Percentiles rank a stretch among this genome's conserved stretches.
phyloP scores from a whole-genome alignment of 306 rosid species.

The Sechiopsis laciniata region DNA sequence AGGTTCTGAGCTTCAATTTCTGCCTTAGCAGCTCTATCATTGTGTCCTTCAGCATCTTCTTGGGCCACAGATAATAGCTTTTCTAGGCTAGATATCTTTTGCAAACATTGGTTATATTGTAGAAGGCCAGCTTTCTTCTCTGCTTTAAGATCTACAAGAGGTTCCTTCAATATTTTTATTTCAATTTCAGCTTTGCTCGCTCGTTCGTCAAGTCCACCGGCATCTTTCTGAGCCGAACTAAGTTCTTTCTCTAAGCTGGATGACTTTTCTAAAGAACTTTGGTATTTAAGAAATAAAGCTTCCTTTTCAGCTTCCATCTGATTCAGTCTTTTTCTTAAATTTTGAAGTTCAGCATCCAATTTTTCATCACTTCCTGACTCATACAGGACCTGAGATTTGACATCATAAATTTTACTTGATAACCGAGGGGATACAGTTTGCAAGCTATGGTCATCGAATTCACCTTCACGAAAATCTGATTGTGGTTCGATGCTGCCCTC shows the following conservation, averaged over 20 bases:
- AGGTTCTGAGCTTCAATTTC: constrained; percentile 57
- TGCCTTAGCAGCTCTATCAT: constrained; percentile 54
- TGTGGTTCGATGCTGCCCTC: neutral
- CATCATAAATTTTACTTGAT: neutral
- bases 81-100: constrained; percentile 64
- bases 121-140: constrained; percentile 65
- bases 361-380: constrained; percentile 35
- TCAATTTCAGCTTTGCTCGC: constrained; percentile 91
- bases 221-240: constrained; percentile 41
- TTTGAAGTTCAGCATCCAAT: constrained; percentile 60
- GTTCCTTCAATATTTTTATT: constrained; percentile 63
- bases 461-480: constrained; percentile 2
- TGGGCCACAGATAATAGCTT: constrained; percentile 40
- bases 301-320: constrained; percentile 76
- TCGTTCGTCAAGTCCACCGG: constrained; percentile 69
- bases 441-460: neutral
- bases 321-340: constrained; percentile 46
- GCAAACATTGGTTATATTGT: constrained; percentile 56
- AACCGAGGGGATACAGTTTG: neutral
- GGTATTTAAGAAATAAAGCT: constrained; percentile 57
- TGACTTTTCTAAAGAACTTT: constrained; percentile 60
- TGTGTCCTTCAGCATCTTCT: constrained; percentile 44
- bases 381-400: neutral
- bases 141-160: constrained; percentile 50
- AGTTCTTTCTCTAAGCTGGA: constrained; percentile 61